A percentile compares a stretch with the other conserved stretches of the same genome.
Conservation (phyloP, 352 stramenopile genomes). For the Phytophthora sp. region DNA sequence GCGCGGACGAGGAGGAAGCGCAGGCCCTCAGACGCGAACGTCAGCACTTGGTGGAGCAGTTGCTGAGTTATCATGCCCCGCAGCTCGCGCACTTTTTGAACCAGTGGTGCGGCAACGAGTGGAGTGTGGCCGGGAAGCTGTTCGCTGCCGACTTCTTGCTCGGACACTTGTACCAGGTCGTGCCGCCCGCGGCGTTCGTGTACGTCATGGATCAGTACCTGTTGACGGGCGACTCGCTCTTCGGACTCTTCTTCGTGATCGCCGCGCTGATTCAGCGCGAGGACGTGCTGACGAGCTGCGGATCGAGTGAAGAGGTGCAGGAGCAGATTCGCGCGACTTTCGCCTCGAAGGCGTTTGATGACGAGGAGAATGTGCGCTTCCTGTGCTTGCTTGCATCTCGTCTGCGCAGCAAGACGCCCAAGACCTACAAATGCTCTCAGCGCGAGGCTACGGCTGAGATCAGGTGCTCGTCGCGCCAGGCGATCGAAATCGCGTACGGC, state of each 20-base stretch:
- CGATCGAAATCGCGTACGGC: conserved; percentile 68
- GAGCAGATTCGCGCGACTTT: conserved; percentile 47
- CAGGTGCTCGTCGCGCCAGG: conserved; percentile 55
- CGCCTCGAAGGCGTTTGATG: conserved; percentile 31
- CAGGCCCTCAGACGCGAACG: conserved; percentile 45
- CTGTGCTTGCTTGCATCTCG: conserved; percentile 66
- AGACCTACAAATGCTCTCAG: conserved; percentile 68
- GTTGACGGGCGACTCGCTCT: conserved; percentile 69
- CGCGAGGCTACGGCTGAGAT: conserved; percentile 39
- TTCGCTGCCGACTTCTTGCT: conserved; percentile 67
- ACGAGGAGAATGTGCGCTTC: conserved; percentile 56
- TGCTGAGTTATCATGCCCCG: conserved; percentile 80
- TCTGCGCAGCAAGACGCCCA: conserved; percentile 64
- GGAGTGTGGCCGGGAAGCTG: conserved; percentile 62
- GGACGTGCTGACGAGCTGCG: conserved; percentile 43
- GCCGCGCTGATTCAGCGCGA: conserved; percentile 56
- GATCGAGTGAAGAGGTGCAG: conserved; percentile 46
- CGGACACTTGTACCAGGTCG: conserved; percentile 68
- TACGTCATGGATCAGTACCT: conserved; percentile 85
- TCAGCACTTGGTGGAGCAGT: conserved; percentile 72
- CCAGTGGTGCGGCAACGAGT: conserved; percentile 77
- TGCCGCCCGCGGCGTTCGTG: conserved; percentile 62
- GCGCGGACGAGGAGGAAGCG: conserved; percentile 40
- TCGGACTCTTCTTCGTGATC: conserved; percentile 76
- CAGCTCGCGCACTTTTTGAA: conserved; percentile 67